Conservation (phyloP, 148 eudicot genomes). For the Linanthus parryae region DNA sequence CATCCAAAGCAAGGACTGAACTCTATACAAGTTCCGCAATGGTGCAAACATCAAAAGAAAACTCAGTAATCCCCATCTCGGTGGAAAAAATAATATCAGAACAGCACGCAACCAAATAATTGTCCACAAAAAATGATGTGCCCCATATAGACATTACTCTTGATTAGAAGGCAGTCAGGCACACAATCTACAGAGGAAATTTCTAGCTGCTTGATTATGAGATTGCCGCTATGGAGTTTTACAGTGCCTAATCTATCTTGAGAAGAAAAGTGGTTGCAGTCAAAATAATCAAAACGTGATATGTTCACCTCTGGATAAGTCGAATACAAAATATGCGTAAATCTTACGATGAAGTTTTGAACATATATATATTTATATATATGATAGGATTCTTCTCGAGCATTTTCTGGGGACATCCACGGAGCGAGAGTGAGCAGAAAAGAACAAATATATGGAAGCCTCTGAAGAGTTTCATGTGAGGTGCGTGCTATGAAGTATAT, state of each 20-base stretch:
- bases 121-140: not conserved
- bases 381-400: too few species aligned
- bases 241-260: not conserved
- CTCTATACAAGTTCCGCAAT: conserved; percentile 22
- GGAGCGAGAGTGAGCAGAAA: not conserved
- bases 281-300: too few species aligned
- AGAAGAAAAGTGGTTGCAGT: too few species aligned
- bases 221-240: not conserved
- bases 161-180: not conserved
- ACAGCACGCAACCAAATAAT: not conserved
- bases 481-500: too few species aligned
- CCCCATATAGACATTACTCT: not conserved
- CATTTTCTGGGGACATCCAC: too few species aligned
- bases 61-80: too few species aligned
- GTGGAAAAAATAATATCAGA: too few species aligned
- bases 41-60: not conserved
- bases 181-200: not conserved
- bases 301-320: too few species aligned
- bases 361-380: not conserved
- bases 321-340: too few species aligned
- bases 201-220: not conserved
- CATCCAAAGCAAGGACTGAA: conserved; percentile 58
- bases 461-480: too few species aligned
- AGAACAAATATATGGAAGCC: not conserved
- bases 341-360: not conserved